phyloP scores from a whole-genome alignment of 352 stramenopile genomes.

The Stramenopiles sp. region DNA sequence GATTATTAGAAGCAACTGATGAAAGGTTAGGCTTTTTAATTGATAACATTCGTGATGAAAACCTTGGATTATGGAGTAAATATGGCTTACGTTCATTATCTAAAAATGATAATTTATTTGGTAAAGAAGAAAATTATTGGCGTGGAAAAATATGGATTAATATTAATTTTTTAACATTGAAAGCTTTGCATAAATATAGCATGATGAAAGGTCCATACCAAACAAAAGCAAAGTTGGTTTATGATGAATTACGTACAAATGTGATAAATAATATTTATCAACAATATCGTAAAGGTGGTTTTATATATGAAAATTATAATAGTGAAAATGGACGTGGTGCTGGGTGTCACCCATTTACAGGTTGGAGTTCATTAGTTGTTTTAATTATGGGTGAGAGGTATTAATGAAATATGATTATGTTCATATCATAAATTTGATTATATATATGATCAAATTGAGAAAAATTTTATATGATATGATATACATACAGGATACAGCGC shows the following conservation, averaged over 20 bases:
- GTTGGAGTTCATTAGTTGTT: constrained; percentile 72
- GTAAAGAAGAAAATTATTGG: constrained; percentile 69
- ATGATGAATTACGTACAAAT: constrained; percentile 23
- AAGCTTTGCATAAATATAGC: constrained; percentile 50
- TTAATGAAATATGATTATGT: constrained; percentile 19
- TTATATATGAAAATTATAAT: constrained; percentile 80
- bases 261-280: constrained; percentile 32
- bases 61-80: constrained; percentile 22
- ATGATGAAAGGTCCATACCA: constrained; percentile 14
- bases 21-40: constrained; percentile 37
- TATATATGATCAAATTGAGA: not conserved
- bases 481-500: too few relatives aligned
- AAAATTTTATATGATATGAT: too few relatives aligned
- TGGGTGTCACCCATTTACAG: constrained; percentile 68
- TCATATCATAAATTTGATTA: not conserved
- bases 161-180: constrained; percentile 67
- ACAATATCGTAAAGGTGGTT: constrained; percentile 61
- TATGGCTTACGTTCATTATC: constrained; percentile 54
- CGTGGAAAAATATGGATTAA: constrained; percentile 80
- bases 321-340: constrained; percentile 53
- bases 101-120: constrained; percentile 58
- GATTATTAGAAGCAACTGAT: constrained; percentile 39
- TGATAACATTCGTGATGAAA: constrained; percentile 30
- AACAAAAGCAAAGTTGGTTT: constrained; percentile 14
- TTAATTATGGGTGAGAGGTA: constrained; percentile 77